Evolutionary conservation across 768 basidiomycete genomes (phyloP).

Genomic region (Albatrellus ellisii): DNA sequence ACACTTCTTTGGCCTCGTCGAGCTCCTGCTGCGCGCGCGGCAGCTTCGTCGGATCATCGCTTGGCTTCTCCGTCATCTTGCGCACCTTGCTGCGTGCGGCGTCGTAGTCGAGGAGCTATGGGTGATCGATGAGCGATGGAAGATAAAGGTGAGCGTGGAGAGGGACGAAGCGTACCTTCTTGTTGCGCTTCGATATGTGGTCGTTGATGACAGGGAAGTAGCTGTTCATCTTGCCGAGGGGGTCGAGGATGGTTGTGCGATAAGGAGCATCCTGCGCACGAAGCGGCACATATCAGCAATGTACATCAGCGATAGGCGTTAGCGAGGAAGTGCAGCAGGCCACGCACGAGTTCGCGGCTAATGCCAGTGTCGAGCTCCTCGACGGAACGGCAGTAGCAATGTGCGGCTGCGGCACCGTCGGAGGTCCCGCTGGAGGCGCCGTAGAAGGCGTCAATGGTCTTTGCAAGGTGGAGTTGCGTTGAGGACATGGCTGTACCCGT

Average conservation of each 20-base stretch:
- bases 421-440: constrained; percentile 70
- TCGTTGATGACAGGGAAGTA: constrained; percentile 93
- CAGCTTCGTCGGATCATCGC: constrained; percentile 85
- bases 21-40: constrained; percentile 91
- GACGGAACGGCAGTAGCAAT: constrained; percentile 91
- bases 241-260: constrained; percentile 90
- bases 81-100: constrained; percentile 81
- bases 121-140: neutral
- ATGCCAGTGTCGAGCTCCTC: constrained; percentile 86
- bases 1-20: constrained; percentile 90
- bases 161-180: constrained; percentile 54
- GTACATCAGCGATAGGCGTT: neutral
- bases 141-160: neutral
- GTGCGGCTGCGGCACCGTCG: constrained; percentile 92
- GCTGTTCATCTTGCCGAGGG: constrained; percentile 91
- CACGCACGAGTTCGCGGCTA: constrained; percentile 71
- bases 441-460: constrained; percentile 91
- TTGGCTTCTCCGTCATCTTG: constrained; percentile 84
- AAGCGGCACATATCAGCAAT: neutral
- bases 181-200: constrained; percentile 87
- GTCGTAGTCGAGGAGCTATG: constrained; percentile 89
- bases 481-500: constrained; percentile 68
- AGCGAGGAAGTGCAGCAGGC: neutral
- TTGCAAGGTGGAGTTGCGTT: constrained; percentile 86
- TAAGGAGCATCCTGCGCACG: constrained; percentile 74